These are phyloP conservation scores for Leptodontidium sp. DNA, from an alignment of 2,329 filamentous ascomycete species.

Conservation along the genomic window DNA sequence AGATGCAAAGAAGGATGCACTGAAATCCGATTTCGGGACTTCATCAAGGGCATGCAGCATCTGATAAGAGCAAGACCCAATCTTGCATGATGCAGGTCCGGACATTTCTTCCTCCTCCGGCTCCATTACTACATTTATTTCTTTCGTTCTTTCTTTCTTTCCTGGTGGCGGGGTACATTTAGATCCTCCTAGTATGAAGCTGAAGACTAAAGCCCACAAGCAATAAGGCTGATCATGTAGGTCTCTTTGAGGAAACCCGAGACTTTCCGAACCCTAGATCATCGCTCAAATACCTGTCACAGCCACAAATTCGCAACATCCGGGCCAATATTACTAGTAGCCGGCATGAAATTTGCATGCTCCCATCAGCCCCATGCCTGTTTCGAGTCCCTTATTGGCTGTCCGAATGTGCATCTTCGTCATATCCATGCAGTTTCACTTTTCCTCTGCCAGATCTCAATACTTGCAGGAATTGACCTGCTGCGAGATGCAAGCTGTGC, in stretches of 20 bases:
- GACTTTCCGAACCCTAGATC: not conserved
- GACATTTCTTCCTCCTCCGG: not conserved
- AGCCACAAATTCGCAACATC: conserved; percentile 8
- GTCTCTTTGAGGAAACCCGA: not conserved
- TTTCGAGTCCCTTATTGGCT: not conserved
- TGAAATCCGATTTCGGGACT: conserved; percentile 14
- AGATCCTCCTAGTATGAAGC: not conserved
- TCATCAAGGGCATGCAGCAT: conserved; percentile 24
- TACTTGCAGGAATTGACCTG: not conserved
- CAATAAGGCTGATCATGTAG: not conserved
- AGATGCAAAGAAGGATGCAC: not conserved
- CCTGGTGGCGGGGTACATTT: not conserved
- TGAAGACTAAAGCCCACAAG: not conserved
- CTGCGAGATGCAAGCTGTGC: not conserved
- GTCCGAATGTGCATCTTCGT: not conserved
- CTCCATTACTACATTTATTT: not conserved
- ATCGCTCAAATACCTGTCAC: not conserved
- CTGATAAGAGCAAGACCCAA: not conserved
- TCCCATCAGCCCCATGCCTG: not conserved
- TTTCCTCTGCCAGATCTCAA: not conserved
- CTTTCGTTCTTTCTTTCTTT: not conserved
- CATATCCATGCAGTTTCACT: not conserved
- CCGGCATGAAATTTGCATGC: not conserved
- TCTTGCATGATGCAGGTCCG: conserved; percentile 14
- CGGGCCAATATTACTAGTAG: not conserved